Evolutionary conservation across 1,284 basidiomycete genomes (phyloP).

Genomic region (Cryptococcus amylolentus): DNA sequence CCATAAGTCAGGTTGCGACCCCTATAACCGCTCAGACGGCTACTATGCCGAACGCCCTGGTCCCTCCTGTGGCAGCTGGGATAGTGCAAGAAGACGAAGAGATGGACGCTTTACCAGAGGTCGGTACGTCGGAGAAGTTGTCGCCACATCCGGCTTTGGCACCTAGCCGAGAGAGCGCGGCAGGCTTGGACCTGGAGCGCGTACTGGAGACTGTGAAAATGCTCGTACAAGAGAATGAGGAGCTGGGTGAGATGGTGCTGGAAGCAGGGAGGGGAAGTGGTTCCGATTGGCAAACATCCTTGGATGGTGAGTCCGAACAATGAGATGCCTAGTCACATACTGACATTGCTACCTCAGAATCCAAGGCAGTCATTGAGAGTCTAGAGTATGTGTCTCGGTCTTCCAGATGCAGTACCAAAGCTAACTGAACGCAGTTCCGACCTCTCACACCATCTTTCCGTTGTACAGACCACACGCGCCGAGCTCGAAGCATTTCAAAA

Average conservation of each 20-base stretch:
- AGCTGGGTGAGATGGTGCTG: slow-evolving; percentile 44
- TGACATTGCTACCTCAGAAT: slow-evolving; percentile 19
- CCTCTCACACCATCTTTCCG: slow-evolving; percentile 30
- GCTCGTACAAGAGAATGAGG: slow-evolving; percentile 43
- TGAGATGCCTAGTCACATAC: background rate
- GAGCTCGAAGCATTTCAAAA: slow-evolving; percentile 31
- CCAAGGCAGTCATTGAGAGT: slow-evolving; percentile 35
- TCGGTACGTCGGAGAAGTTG: background rate
- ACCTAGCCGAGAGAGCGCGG: background rate
- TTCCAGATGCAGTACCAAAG: background rate
- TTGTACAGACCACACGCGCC: slow-evolving; percentile 26
- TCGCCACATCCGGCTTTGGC: background rate
- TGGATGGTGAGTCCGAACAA: slow-evolving; percentile 28
- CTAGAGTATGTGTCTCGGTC: slow-evolving; percentile 34
- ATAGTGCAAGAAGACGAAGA: background rate
- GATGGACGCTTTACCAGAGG: background rate
- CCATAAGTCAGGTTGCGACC: slow-evolving; percentile 8
- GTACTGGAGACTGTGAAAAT: slow-evolving; percentile 38
- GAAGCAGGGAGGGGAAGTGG: slow-evolving; percentile 28
- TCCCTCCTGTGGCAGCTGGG: background rate
- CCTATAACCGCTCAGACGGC: slow-evolving; percentile 4
- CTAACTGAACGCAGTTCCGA: slow-evolving; percentile 25
- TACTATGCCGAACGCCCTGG: slow-evolving; percentile 1
- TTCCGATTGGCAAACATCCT: slow-evolving; percentile 28
- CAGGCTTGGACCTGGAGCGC: slow-evolving; percentile 26